These are phyloP conservation scores for Scutellaria baicalensis DNA, from an alignment of 257 asterid genomes.

Conservation along the genomic window DNA sequence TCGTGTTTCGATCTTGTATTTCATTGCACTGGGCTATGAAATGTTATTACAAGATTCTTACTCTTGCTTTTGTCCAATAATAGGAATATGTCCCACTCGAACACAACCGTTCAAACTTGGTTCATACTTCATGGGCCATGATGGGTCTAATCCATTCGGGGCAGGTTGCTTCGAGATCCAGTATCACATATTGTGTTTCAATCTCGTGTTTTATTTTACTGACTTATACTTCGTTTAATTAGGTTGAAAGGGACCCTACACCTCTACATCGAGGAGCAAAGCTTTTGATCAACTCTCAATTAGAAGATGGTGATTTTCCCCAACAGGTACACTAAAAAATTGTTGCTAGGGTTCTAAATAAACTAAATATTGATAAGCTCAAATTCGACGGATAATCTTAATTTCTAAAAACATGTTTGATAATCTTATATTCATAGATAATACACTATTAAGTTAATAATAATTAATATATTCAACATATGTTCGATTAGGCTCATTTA, in stretches of 20 bases:
- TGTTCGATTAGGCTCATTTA: too few relatives aligned
- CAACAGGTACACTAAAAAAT: not conserved
- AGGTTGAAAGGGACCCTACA: constrained; percentile 28
- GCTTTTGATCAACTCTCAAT: constrained; percentile 68
- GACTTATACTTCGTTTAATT: not conserved
- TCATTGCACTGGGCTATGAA: not conserved
- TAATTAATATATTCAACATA: too few relatives aligned
- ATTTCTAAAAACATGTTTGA: too few relatives aligned
- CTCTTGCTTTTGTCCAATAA: not conserved
- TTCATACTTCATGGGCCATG: constrained; percentile 80
- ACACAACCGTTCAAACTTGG: constrained; percentile 54
- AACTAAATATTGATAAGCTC: too few relatives aligned
- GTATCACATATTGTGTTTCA: not conserved
- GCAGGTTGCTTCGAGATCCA: constrained; percentile 34
- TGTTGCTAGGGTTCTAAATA: too few relatives aligned
- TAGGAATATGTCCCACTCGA: constrained; percentile 61
- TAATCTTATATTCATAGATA: too few relatives aligned
- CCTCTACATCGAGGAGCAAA: constrained; percentile 71
- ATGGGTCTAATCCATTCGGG: constrained; percentile 74
- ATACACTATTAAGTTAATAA: too few relatives aligned
- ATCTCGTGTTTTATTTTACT: not conserved
- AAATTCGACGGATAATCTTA: too few relatives aligned
- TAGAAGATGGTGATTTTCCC: constrained; percentile 74
- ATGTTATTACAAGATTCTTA: not conserved
- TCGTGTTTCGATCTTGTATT: too few relatives aligned